These are phyloP conservation scores for Hirsutella minnesotensis DNA, from an alignment of 2,329 filamentous ascomycete genomes.

Conservation along the genomic window DNA sequence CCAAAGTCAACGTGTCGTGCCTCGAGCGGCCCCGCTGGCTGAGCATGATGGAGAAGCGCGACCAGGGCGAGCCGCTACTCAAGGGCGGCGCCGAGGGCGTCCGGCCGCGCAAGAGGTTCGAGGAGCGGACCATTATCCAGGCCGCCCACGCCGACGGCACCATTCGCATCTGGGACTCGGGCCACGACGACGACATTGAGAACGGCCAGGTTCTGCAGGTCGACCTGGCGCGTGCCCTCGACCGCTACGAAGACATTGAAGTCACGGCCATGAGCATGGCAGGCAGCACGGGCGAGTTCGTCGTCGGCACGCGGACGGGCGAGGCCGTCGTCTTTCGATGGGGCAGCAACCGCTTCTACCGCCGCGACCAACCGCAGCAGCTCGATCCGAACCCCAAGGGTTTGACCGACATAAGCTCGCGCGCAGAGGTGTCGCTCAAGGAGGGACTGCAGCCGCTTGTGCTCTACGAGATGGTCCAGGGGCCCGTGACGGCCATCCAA, in stretches of 20 bases:
- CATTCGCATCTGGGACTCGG: constrained; percentile 85
- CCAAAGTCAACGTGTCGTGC: constrained; percentile 56
- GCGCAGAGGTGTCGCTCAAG: constrained; percentile 61
- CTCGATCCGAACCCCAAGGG: constrained; percentile 52
- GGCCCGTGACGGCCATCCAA: constrained; percentile 65
- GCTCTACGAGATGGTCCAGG: constrained; percentile 73
- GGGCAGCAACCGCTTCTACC: constrained; percentile 66
- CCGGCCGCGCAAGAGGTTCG: constrained; percentile 62
- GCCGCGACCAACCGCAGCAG: constrained; percentile 41
- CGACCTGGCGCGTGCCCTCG: constrained; percentile 72
- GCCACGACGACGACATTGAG: constrained; percentile 86
- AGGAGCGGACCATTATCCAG: constrained; percentile 73
- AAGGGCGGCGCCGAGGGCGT: constrained; percentile 66
- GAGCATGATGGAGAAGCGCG: constrained; percentile 74
- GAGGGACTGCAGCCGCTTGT: constrained; percentile 73
- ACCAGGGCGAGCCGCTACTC: constrained; percentile 65
- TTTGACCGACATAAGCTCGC: constrained; percentile 60
- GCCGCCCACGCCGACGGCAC: constrained; percentile 86
- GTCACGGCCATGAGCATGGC: constrained; percentile 73
- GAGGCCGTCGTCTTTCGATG: constrained; percentile 81
- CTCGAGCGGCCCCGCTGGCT: constrained; percentile 77
- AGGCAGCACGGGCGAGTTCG: constrained; percentile 72
- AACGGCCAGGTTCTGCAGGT: constrained; percentile 73
- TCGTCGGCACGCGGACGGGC: constrained; percentile 68
- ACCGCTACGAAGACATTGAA: constrained; percentile 64